Conservation (phyloP, 106 monocot genomes). For the Dioscorea dumetorum region DNA sequence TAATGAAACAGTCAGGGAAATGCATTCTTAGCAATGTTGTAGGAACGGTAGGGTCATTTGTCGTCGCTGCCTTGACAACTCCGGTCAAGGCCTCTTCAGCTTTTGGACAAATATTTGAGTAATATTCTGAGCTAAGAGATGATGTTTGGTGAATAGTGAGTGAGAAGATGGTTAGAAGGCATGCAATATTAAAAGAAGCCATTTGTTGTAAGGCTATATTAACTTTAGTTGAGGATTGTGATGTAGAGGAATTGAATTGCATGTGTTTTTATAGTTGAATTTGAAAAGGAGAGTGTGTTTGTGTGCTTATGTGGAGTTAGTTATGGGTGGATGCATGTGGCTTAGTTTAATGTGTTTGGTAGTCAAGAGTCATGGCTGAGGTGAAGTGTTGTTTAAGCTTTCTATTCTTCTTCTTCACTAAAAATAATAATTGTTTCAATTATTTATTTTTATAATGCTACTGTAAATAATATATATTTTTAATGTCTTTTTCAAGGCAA, state of each 20-base stretch:
- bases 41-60: slow-evolving; percentile 30
- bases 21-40: slow-evolving; percentile 66
- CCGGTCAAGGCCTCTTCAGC: slow-evolving; percentile 27
- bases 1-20: slow-evolving; percentile 69
- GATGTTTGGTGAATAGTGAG: not conserved
- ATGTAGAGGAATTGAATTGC: too few relatives aligned
- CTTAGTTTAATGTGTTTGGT: slow-evolving; percentile 24
- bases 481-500: too few relatives aligned
- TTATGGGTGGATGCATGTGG: not conserved
- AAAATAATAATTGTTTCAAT: too few relatives aligned
- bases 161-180: not conserved
- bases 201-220: not conserved
- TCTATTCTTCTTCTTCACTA: too few relatives aligned
- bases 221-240: too few relatives aligned
- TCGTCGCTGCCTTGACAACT: slow-evolving; percentile 35
- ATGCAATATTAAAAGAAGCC: not conserved
- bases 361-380: slow-evolving; percentile 10
- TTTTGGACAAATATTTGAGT: slow-evolving; percentile 38
- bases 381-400: slow-evolving; percentile 20
- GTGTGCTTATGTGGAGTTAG: too few relatives aligned
- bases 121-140: slow-evolving; percentile 35
- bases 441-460: too few relatives aligned
- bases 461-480: too few relatives aligned
- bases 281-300: too few relatives aligned
- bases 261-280: not conserved